phyloP scores from a whole-genome alignment of 768 basidiomycete genomes.

The Asterophora lycoperdoides region DNA sequence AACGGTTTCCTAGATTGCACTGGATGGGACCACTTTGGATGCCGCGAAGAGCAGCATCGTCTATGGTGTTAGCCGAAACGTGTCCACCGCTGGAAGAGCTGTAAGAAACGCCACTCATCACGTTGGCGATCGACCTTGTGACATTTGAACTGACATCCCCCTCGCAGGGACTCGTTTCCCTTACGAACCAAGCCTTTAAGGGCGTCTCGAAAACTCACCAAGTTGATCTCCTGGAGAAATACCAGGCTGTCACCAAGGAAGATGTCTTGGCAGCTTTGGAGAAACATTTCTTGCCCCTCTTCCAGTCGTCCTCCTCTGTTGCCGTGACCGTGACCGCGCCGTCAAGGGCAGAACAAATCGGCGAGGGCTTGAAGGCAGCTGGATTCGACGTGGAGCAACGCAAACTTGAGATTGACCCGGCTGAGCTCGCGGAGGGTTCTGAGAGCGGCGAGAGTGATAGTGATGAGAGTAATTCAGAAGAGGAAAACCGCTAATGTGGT shows the following conservation, averaged over 20 bases:
- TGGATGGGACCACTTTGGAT: conserved; percentile 80
- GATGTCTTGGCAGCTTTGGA: conserved; percentile 68
- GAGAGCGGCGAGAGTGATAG: conserved; percentile 23
- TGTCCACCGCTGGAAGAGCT: conserved; percentile 84
- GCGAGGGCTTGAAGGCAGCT: conserved; percentile 51
- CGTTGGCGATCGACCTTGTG: neutral
- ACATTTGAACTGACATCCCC: conserved; percentile 1
- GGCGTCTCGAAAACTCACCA: conserved; percentile 73
- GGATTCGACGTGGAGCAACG: conserved; percentile 81
- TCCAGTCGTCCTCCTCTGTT: conserved; percentile 70
- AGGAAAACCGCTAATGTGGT: conserved; percentile 2
- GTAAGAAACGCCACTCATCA: conserved; percentile 45
- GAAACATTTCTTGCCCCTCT: conserved; percentile 81
- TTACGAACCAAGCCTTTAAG: conserved; percentile 88
- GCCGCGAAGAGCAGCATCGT: conserved; percentile 92
- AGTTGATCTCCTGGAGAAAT: conserved; percentile 71
- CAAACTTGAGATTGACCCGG: conserved; percentile 56
- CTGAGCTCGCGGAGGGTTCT: conserved; percentile 41
- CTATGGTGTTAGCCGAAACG: conserved; percentile 71
- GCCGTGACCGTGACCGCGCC: conserved; percentile 83
- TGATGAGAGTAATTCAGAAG: conserved; percentile 24
- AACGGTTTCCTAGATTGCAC: conserved; percentile 50
- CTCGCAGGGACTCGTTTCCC: conserved; percentile 71
- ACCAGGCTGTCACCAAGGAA: conserved; percentile 73
- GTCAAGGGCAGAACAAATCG: conserved; percentile 70